Base-by-base conservation (phyloP, 2,329 filamentous ascomycete species). In the Ophiostoma populinum region DNA sequence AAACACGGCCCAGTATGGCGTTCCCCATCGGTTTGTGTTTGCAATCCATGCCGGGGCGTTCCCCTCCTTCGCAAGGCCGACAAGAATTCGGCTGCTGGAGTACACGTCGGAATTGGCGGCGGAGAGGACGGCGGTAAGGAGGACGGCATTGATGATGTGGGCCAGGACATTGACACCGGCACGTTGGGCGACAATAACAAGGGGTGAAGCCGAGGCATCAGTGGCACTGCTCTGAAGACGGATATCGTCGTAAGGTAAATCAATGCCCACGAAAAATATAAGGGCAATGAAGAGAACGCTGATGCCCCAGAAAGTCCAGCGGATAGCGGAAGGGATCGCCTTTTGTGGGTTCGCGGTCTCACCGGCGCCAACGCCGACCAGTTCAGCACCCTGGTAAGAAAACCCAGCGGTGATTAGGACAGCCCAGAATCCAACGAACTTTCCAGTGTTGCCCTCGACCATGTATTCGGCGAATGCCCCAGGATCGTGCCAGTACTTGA, bases 131-230 rank as follows among this genome's bases (percentile, higher is more conserved):
- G 68, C 65, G 7, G 62, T 63, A 21, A 75, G 57, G n/a, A 75
- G 57, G 45, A 73, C 55, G 3, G 64, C 68, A 46, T 75, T 75
- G 49, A 75, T 67, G 26, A 87, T 67, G 9, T 70, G 71, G 0
- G 77, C 75, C 7, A 86, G 65, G 3, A 66, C 74, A 4, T 59
- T 60, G 40, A 86, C 75, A 1, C 74, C 70, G 2, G 78, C 78
- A 24, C 69, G 65, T n/a, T 66, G 61, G 30, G 76, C 72, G 17
- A 78, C 79, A 41, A 85, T 79, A 40, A 86, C 78, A 45, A 75
- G 81, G 21, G 66, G 53, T 6, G 65, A 65, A 42, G 71, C 68
- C 3, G 47, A 63, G 34, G 53, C 53, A 2, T 53, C 43, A 38
- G 54, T 55, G 24, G 36, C 39, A 3, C 54, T 50, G 31, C 64